Base-by-base conservation (phyloP, 2,329 filamentous ascomycete genomes). In the Penicillium sp. region DNA sequence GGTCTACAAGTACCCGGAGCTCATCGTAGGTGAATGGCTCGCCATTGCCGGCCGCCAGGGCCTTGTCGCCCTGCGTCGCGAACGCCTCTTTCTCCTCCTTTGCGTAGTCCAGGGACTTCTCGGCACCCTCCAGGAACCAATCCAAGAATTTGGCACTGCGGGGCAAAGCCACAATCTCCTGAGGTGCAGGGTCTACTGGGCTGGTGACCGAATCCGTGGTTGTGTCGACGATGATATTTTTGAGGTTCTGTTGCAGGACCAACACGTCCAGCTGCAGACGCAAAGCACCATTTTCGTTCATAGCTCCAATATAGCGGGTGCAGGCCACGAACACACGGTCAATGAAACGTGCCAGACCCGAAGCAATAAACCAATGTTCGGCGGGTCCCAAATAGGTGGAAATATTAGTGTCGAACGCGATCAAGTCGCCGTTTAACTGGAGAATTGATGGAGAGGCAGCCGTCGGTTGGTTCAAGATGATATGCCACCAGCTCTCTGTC, bases 191-290 rank as follows among this genome's bases (percentile, higher is more conserved):
- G n/a, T 49, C 51, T 14, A 47, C 45, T 11, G 27, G 38, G 20
- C 47, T 48, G 8, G 51, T 35, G 4, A 50, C 50, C 13, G 44
- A 22, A 36, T 60, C 51, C n/a, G 45, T 44, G 14, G 49, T 54
- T 14, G 68, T 63, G 28, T 67, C 64, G n/a, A 74, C 62, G 43
- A 76, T 90, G 47, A 99, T 86, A 60, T 95, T 95, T 76, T 96
- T 96, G 49, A 99, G 83, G 64, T 96, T 96, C 69, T 99, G 94
- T 73, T 97, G 92, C 46, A 99, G 78, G 36, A 99, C 94, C 22
- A 96, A 81, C 44, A 96, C 90, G 69, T 99, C 96, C 64, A 97
- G 83, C 69, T 91, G 87, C 83, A 99, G 91, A 33, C 91, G 83
- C n/a, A 86, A 84, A 53, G 87, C 89, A 38, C 94, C 94, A 62